Percentiles rank a stretch among this genome's conserved stretches.
Conservation (phyloP, 306 rosid species). For the Hippophae gyantsensis region DNA sequence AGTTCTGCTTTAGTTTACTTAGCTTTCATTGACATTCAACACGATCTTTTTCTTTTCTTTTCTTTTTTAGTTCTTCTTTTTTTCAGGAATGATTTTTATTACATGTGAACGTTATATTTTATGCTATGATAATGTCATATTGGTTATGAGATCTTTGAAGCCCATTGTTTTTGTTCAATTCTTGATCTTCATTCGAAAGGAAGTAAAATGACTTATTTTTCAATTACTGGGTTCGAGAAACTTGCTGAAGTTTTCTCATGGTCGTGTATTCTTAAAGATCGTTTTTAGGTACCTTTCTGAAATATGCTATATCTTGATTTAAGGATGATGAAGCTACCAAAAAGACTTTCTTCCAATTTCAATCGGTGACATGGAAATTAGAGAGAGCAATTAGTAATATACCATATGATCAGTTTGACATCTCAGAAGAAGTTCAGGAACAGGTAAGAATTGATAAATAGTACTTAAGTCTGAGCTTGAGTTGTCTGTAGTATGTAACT, state of each 20-base stretch:
- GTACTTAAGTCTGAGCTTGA: neutral
- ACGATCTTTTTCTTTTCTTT: neutral
- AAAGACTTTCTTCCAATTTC: conserved; percentile 61
- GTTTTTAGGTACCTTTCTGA: conserved; percentile 40
- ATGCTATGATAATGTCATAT: no score
- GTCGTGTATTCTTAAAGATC: conserved; percentile 23
- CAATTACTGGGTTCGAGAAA: conserved; percentile 16
- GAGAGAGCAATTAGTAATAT: conserved; percentile 61
- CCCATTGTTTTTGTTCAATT: neutral
- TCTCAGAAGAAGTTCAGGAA: conserved; percentile 90
- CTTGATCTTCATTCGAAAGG: conserved; percentile 5
- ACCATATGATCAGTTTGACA: conserved; percentile 57
- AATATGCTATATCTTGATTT: conserved; percentile 47
- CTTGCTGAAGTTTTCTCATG: conserved; percentile 23
- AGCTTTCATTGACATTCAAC: neutral
- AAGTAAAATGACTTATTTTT: conserved; percentile 12
- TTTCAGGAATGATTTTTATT: neutral
- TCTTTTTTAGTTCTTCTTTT: neutral
- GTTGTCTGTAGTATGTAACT: neutral
- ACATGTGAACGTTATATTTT: no score
- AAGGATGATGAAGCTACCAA: conserved; percentile 62
- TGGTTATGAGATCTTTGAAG: no score
- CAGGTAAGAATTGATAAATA: conserved; percentile 45
- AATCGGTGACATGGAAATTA: conserved; percentile 79
- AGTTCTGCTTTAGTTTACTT: neutral